These are phyloP conservation scores for Paspalum notatum DNA, from an alignment of 176 grass and related monocot species.

Conservation along the genomic window DNA sequence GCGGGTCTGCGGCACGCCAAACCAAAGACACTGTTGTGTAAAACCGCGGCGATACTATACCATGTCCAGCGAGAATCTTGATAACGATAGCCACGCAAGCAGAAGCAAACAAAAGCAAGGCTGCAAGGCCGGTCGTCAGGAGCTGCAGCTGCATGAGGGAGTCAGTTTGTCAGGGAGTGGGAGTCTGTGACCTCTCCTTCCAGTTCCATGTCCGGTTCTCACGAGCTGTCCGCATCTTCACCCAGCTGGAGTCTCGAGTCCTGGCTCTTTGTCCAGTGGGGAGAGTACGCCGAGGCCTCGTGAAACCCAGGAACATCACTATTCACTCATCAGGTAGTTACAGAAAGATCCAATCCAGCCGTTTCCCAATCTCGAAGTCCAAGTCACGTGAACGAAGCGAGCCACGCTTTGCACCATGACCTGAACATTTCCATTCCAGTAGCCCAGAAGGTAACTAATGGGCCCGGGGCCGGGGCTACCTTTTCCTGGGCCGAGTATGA, in stretches of 20 bases:
- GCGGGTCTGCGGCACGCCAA: too few relatives aligned
- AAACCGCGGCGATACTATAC: neutral
- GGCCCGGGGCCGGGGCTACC: neutral
- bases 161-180: neutral
- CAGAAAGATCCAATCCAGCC: too few relatives aligned
- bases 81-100: neutral
- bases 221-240: constrained; percentile 29
- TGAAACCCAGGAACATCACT: neutral
- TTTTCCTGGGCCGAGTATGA: neutral
- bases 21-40: neutral
- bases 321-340: neutral
- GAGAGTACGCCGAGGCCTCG: neutral
- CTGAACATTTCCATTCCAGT: too few relatives aligned
- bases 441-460: neutral
- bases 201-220: neutral
- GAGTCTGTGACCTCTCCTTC: neutral
- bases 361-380: neutral
- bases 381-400: constrained; percentile 10
- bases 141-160: too few relatives aligned
- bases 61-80: too few relatives aligned
- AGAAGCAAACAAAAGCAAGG: neutral
- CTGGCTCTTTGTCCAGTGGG: neutral
- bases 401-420: too few relatives aligned
- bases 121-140: too few relatives aligned
- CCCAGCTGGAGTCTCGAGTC: neutral